Evolutionary conservation across 2,329 filamentous ascomycete genomes (phyloP).

Genomic region (Aspergillus flavus): DNA sequence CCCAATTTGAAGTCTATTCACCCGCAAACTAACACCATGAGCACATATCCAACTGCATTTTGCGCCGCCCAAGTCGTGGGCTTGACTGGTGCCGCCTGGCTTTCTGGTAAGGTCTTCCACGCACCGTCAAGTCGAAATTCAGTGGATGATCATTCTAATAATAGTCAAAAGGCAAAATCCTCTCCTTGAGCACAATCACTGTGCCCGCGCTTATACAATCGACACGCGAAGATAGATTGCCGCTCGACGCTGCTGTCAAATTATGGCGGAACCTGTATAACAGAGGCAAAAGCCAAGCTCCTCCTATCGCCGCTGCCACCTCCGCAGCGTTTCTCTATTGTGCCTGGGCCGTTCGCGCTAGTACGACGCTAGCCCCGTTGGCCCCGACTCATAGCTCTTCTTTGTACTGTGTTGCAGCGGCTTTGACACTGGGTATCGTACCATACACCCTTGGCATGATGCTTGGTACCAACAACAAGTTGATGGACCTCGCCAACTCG

Average conservation of each 20-base stretch:
- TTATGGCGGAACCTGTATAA: slow-evolving; percentile 26
- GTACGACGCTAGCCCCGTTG: slow-evolving; percentile 16
- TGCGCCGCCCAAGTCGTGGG: slow-evolving; percentile 32
- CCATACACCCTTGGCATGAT: slow-evolving; percentile 37
- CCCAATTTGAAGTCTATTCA: not conserved
- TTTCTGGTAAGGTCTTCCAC: slow-evolving; percentile 26
- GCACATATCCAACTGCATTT: slow-evolving; percentile 23
- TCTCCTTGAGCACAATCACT: slow-evolving; percentile 26
- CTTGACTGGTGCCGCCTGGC: slow-evolving; percentile 33
- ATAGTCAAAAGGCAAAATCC: slow-evolving; percentile 28
- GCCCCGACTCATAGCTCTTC: slow-evolving; percentile 11
- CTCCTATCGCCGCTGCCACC: slow-evolving; percentile 26
- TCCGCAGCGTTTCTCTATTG: slow-evolving; percentile 31
- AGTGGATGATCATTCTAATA: not conserved
- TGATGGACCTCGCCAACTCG: slow-evolving; percentile 26
- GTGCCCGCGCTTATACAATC: slow-evolving; percentile 30
- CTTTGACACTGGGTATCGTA: slow-evolving; percentile 33
- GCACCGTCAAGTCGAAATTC: not conserved
- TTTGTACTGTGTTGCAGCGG: slow-evolving; percentile 32
- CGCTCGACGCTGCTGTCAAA: slow-evolving; percentile 14
- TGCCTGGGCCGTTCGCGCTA: slow-evolving; percentile 28
- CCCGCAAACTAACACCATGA: slow-evolving; percentile 17
- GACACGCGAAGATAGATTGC: slow-evolving; percentile 11
- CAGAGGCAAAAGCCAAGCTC: slow-evolving; percentile 27
- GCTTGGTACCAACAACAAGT: slow-evolving; percentile 28